Conservation (phyloP, 2,329 filamentous ascomycete genomes). For the Sphaerulina vaccinii region DNA sequence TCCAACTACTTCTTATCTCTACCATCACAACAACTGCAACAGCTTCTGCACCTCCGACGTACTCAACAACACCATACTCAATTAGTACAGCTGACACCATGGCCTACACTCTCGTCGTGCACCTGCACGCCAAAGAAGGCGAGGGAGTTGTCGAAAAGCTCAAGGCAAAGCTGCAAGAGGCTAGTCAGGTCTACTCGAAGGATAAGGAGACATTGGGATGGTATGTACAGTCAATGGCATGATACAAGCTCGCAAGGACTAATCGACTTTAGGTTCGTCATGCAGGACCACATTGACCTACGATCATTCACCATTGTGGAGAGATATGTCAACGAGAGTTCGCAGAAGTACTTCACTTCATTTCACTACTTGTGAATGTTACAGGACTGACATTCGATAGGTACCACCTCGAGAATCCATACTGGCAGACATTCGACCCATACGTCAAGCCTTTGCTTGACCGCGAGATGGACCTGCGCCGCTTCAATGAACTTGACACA, state of each 20-base stretch:
- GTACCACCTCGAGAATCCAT: slow-evolving; percentile 59
- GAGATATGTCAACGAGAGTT: slow-evolving; percentile 64
- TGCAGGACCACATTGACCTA: slow-evolving; percentile 69
- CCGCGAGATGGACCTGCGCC: slow-evolving; percentile 66
- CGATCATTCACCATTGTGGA: slow-evolving; percentile 74
- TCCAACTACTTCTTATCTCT: background rate
- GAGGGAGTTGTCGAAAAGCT: slow-evolving; percentile 64
- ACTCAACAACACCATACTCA: background rate
- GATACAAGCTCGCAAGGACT: no score
- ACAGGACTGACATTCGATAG: slow-evolving; percentile 30
- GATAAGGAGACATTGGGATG: slow-evolving; percentile 62
- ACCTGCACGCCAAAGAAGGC: slow-evolving; percentile 68
- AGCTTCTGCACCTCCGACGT: background rate
- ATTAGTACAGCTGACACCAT: slow-evolving; percentile 21
- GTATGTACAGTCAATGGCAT: slow-evolving; percentile 21
- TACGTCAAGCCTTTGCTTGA: slow-evolving; percentile 69
- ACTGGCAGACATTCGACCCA: slow-evolving; percentile 74
- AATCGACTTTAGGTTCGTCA: slow-evolving; percentile 62
- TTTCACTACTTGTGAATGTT: no score
- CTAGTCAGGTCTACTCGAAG: slow-evolving; percentile 68
- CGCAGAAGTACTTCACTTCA: slow-evolving; percentile 49
- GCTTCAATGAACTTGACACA: slow-evolving; percentile 64
- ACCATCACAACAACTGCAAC: background rate
- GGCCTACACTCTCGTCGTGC: slow-evolving; percentile 64
- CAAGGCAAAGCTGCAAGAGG: slow-evolving; percentile 70